phyloP scores from a whole-genome alignment of 73 alveolate species.

The Paramecium biaurelia region DNA sequence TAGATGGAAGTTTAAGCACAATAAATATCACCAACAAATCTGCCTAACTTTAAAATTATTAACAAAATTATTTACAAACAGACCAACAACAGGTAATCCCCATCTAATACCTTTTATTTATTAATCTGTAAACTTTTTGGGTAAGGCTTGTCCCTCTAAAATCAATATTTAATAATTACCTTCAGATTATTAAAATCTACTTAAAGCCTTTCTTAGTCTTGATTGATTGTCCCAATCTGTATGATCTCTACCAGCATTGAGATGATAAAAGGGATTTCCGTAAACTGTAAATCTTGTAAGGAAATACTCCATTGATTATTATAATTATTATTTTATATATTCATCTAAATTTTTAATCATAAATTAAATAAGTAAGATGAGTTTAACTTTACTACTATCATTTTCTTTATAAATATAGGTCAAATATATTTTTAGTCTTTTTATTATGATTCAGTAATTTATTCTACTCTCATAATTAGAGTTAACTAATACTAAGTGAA shows the following conservation, averaged over 20 bases:
- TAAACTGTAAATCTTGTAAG: neutral
- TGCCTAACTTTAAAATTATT: neutral
- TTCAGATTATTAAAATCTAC: neutral
- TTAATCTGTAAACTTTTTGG: slow-evolving; percentile 13
- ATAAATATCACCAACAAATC: slow-evolving; percentile 24
- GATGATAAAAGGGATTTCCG: neutral
- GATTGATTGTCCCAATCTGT: neutral
- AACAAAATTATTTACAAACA: neutral
- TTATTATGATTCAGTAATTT: neutral
- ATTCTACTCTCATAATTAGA: no score
- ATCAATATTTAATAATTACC: neutral
- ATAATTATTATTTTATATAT: neutral
- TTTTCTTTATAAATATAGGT: no score
- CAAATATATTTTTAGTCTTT: no score
- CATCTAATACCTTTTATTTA: neutral
- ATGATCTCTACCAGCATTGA: neutral
- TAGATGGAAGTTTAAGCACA: slow-evolving; percentile 11
- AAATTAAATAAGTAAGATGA: no score
- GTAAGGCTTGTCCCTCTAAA: slow-evolving; percentile 2
- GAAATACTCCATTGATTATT: slow-evolving; percentile 21
- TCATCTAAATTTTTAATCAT: no score
- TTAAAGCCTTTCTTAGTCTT: neutral
- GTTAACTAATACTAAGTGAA: no score
- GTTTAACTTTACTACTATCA: no score
- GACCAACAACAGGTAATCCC: slow-evolving; percentile 17